Evolutionary conservation across 495 filamentous ascomycete species (phyloP), one percentile per base, ranked within the genome.

Genomic region (Tuber brumale): DNA sequence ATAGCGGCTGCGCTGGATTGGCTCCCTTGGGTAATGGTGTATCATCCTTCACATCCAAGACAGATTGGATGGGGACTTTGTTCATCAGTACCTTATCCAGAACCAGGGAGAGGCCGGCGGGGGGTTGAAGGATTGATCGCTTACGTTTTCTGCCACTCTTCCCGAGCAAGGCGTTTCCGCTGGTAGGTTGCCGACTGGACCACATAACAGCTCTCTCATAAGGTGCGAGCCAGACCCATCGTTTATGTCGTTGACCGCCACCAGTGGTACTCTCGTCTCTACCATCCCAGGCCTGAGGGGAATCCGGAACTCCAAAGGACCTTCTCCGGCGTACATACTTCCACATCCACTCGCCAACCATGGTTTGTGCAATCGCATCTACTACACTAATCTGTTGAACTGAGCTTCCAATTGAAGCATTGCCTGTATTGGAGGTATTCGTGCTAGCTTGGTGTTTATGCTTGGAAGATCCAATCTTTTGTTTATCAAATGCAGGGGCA

Each of bases 281-380:
- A 72, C 88, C 87, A 72, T 87, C 87, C 71, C 85, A 85, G 44
- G 84, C 85, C 74, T 85, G 85, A 72, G 88, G 87, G 45, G 86
- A 85, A 74, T 98, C 94, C 7, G 89, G 85, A 69, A 96, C 90
- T 48, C 92, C 92, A 84, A 99, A 98, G 2, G 95, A 95, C 84
- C 93, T 97, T 77, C 95, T 89, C 83, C 94, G 89, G 61, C 95
- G 89, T 61, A 98, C 92, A 82, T 98, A 98, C 82, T 99, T 99
- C 88, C 91, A 98, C 95, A 99, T 98, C 95, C 95, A 99, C 82
- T 98, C 95, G 45, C 95, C 95, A 70, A 98, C 93, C 95, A 98
- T 99, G 8, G 95, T 97, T 80, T 97, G 93, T 5, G 95, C 94
- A 84, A 99, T 98, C 21, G 95, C 93, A 85, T 98, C 95, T n/a